Evolutionary conservation across 2,329 filamentous ascomycete species (phyloP), one percentile per base, ranked within the genome.

Genomic region (Cephalotrichum gorgonifer): DNA sequence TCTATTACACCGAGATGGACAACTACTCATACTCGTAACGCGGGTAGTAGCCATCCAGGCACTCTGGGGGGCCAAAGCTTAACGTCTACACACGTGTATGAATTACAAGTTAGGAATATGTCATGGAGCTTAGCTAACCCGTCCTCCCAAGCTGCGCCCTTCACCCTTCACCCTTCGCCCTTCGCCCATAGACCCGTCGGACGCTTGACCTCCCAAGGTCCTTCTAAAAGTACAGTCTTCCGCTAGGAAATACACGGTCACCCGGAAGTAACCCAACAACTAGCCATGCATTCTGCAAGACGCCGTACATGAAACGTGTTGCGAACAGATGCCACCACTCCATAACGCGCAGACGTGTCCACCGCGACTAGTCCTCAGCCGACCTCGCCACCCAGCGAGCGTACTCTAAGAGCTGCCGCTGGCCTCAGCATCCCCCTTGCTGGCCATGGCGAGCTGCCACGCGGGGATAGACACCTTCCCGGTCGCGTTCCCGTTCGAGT

Each of bases 401-500:
- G 26, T 20, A n/a, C 25, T 33, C 44, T 49, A 44, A 20, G 51
- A 52, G 51, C 49, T 54, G 48, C 48, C 50, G 14, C 48, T 58
- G 14, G 57, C 53, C 47, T 63, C 60, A 6, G 57, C 58, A 5
- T 56, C 56, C 44, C 42, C 47, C 15, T 47, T 50, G 1, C 46
- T 44, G 23, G 57, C 56, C 42, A 58, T 81, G 44, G 84, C 83
- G 74, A 88, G 77, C 66, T 90, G 86, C 86, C 86, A 90, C 4
- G 85, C 79, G 4, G 86, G 86, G 55, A 90, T 90, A 11, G 84
- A 81, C 11, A 85, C 84, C 65, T 77, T 81, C 30, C 66, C 68
- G 14, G 64, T 58, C 33, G 75, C 64, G 53, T 71, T 68, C 50
- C 74, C 46, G 38, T 33, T 45, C n/a, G 42, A 42, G 27, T 46